Conservation (phyloP, 2,329 filamentous ascomycete genomes). For the Fusarium nisikadoi region DNA sequence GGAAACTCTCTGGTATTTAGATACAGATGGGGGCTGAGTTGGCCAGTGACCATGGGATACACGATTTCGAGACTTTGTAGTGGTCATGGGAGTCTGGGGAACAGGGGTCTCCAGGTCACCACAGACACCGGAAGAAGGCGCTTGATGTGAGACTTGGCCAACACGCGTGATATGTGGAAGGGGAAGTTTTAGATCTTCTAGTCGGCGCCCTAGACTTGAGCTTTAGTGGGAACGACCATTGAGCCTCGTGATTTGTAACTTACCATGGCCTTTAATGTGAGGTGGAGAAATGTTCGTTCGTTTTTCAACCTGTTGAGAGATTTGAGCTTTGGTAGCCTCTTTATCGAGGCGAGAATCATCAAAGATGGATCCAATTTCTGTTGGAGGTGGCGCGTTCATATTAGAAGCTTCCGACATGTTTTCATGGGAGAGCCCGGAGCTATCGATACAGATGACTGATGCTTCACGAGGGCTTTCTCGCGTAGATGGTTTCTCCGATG, state of each 20-base stretch:
- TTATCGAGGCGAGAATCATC: background rate
- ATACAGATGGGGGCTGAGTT: background rate
- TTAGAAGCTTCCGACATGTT: background rate
- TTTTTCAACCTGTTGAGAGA: background rate
- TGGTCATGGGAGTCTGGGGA: constrained; percentile 33
- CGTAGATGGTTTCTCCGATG: background rate
- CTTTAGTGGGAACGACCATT: background rate
- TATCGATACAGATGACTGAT: background rate
- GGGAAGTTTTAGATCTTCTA: constrained; percentile 18
- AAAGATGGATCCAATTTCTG: background rate
- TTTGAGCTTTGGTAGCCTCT: background rate
- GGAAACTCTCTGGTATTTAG: background rate
- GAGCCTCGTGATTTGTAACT: background rate
- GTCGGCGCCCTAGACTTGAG: background rate
- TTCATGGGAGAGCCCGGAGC: background rate
- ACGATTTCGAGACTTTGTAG: background rate
- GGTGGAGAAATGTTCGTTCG: background rate
- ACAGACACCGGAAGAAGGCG: constrained; percentile 41
- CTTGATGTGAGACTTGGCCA: background rate
- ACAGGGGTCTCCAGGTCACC: constrained; percentile 48
- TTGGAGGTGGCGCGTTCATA: background rate
- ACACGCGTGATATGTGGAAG: constrained; percentile 10
- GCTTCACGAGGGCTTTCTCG: background rate
- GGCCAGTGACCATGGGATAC: constrained; percentile 2
- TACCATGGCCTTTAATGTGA: background rate